Conservation (phyloP, 345 rosid species). For the Punica granatum region DNA sequence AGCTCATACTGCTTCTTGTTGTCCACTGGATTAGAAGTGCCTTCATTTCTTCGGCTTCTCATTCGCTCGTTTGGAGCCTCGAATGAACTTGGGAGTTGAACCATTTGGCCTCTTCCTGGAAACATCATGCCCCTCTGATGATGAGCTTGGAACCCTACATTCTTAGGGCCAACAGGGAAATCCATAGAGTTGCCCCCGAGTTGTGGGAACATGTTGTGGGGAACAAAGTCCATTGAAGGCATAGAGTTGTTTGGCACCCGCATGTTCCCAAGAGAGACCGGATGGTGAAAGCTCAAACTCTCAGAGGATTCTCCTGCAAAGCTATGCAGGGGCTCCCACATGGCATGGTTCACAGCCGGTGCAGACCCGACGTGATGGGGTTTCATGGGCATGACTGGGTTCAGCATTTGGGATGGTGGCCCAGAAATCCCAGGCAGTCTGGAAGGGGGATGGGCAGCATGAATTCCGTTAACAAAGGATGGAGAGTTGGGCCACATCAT, state of each 20-base stretch:
- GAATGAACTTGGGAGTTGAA: constrained; percentile 27
- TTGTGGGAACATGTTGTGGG: constrained; percentile 28
- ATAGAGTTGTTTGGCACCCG: constrained; percentile 30
- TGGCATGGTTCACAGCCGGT: constrained; percentile 33
- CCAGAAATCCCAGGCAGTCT: constrained; percentile 35
- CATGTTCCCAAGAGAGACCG: constrained; percentile 45
- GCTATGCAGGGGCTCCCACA: constrained; percentile 46
- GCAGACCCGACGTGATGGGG: constrained; percentile 52
- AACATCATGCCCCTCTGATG: constrained; percentile 35
- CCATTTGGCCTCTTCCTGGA: constrained; percentile 33
- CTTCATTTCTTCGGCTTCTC: constrained; percentile 55
- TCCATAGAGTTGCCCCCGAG: constrained; percentile 31
- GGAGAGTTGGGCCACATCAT: constrained; percentile 58
- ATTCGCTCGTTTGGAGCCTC: constrained; percentile 39
- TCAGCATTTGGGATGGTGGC: constrained; percentile 32
- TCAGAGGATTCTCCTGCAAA: constrained; percentile 45
- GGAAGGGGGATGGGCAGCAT: constrained; percentile 23
- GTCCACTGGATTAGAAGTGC: constrained; percentile 33
- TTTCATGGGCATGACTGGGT: constrained; percentile 23
- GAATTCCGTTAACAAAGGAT: constrained; percentile 35
- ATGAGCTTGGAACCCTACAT: constrained; percentile 35
- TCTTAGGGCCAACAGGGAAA: constrained; percentile 24
- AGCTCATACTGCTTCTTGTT: constrained; percentile 59
- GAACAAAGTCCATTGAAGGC: constrained; percentile 32
- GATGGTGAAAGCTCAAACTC: constrained; percentile 34